Evolutionary conservation across 2,329 filamentous ascomycete species (phyloP).

Genomic region (Sclerotinia minor): DNA sequence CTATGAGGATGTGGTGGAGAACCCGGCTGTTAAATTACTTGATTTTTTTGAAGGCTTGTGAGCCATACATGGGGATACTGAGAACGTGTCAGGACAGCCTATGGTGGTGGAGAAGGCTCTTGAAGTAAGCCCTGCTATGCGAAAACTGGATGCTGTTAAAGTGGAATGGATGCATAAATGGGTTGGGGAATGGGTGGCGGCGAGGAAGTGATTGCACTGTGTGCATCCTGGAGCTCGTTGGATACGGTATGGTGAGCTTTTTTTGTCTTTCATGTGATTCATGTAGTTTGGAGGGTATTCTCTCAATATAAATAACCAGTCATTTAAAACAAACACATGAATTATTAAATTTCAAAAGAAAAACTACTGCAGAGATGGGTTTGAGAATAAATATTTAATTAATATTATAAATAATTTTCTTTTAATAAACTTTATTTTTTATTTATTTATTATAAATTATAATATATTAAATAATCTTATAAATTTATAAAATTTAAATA

Average conservation of each 20-base stretch:
- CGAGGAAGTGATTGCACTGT: background rate
- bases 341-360: background rate
- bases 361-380: no score
- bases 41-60: slow-evolving; percentile 10
- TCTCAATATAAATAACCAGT: no score
- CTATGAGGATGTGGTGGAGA: background rate
- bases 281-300: no score
- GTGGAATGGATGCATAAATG: slow-evolving; percentile 17
- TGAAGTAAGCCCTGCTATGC: background rate
- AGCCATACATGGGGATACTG: background rate
- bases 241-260: no score
- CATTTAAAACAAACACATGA: background rate
- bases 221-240: background rate
- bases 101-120: slow-evolving; percentile 1
- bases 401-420: no score
- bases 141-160: background rate
- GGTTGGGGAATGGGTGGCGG: slow-evolving; percentile 8
- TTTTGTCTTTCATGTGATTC: no score
- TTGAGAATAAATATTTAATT: no score
- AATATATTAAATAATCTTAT: no score
- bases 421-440: no score
- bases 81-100: background rate
- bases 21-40: slow-evolving; percentile 5
- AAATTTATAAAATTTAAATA: no score
- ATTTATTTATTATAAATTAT: no score